A percentile compares a stretch with the other conserved stretches of the same genome.
These are phyloP conservation scores for Apostasia shenzhenica DNA, from an alignment of 106 monocot genomes.

Conservation along the genomic window DNA sequence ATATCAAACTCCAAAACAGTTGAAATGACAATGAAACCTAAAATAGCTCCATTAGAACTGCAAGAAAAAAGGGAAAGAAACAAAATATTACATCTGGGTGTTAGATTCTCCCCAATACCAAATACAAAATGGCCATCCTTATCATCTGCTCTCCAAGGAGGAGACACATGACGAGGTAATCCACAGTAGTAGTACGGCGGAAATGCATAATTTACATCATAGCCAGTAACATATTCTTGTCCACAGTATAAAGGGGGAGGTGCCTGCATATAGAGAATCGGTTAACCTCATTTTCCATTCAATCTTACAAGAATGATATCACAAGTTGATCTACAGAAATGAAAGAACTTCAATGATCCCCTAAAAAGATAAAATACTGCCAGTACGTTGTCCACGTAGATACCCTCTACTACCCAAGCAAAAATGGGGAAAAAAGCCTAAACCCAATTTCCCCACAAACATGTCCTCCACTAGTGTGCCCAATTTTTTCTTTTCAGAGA, in stretches of 20 bases:
- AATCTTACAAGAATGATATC: not conserved
- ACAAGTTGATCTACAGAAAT: not conserved
- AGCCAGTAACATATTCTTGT: slow-evolving; percentile 45
- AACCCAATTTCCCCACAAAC: not conserved
- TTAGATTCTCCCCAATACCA: slow-evolving; percentile 70
- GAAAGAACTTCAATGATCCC: not conserved
- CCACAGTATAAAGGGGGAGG: slow-evolving; percentile 46
- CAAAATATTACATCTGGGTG: slow-evolving; percentile 62
- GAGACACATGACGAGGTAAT: slow-evolving; percentile 46
- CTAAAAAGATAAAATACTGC: too few species aligned
- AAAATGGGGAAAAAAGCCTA: not conserved
- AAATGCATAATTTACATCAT: slow-evolving; percentile 20
- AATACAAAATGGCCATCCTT: slow-evolving; percentile 96
- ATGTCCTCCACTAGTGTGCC: slow-evolving; percentile 3
- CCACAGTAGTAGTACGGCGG: slow-evolving; percentile 31
- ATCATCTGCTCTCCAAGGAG: slow-evolving; percentile 86
- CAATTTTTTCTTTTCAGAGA: too few species aligned
- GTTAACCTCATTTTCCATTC: not conserved
- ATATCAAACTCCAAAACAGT: not conserved
- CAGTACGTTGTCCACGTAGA: too few species aligned
- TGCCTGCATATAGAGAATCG: slow-evolving; percentile 22
- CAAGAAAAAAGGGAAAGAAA: not conserved
- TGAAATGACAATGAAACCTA: not conserved
- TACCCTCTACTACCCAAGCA: too few species aligned
- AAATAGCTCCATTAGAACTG: not conserved